A percentile compares a stretch with the other conserved stretches of the same genome.
Evolutionary conservation across 2,329 filamentous ascomycete genomes (phyloP).

Genomic region (Lasiodiplodia sp.): DNA sequence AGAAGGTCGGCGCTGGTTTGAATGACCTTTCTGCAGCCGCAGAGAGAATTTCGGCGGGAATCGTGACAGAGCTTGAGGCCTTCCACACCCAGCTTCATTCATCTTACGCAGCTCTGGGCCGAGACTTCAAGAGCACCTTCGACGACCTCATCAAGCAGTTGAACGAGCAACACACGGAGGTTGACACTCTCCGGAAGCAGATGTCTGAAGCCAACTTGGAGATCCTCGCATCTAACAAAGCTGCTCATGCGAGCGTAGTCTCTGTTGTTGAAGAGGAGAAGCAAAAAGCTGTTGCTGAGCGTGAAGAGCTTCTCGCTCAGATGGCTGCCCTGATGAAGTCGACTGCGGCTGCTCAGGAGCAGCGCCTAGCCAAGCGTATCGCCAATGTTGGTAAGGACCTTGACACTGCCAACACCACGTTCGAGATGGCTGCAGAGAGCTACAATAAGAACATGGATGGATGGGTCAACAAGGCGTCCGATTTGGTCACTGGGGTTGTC

Average conservation of each 20-base stretch:
- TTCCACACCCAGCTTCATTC: conserved; percentile 83
- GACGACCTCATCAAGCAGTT: conserved; percentile 80
- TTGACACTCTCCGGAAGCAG: conserved; percentile 74
- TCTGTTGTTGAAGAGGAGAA: conserved; percentile 79
- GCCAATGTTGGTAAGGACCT: conserved; percentile 70
- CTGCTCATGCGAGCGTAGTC: conserved; percentile 71
- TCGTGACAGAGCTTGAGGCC: conserved; percentile 82
- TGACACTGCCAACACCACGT: conserved; percentile 65
- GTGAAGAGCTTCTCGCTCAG: conserved; percentile 75
- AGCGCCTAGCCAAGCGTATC: conserved; percentile 71
- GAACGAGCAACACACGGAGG: conserved; percentile 77
- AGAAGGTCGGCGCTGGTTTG: conserved; percentile 82
- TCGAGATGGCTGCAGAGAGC: conserved; percentile 70
- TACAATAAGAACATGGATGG: conserved; percentile 76
- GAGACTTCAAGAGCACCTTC: conserved; percentile 86
- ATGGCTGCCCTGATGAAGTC: conserved; percentile 79
- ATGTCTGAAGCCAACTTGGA: conserved; percentile 73
- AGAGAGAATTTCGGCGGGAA: conserved; percentile 87
- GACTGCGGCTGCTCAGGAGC: conserved; percentile 76
- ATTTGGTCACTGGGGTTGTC: conserved; percentile 73
- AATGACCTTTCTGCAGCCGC: conserved; percentile 83
- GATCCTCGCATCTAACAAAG: conserved; percentile 72
- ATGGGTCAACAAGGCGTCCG: conserved; percentile 74
- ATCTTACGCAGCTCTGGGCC: conserved; percentile 83
- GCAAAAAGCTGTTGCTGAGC: conserved; percentile 73